phyloP scores from a whole-genome alignment of 1,139 yeast genomes.

The Blastobotrys raffinosifermentans region DNA sequence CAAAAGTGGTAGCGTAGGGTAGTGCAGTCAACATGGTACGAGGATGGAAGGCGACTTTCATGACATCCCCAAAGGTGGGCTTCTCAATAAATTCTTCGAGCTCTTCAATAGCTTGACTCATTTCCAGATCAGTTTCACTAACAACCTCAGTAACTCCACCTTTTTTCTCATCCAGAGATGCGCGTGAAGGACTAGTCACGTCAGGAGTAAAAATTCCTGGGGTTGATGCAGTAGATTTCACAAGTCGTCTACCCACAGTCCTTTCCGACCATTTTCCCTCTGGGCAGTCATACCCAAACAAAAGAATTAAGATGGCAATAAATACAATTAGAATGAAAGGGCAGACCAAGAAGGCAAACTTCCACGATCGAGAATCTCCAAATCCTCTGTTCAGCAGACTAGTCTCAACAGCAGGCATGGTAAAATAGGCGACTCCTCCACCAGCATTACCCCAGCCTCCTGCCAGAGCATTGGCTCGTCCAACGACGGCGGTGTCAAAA shows the following conservation, averaged over 20 bases:
- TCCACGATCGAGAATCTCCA: constrained; percentile 28
- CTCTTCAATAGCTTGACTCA: constrained; percentile 13
- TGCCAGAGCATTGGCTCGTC: constrained; percentile 33
- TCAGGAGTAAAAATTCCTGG: background rate
- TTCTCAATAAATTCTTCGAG: constrained; percentile 26
- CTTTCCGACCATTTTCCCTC: constrained; percentile 33
- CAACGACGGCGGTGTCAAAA: constrained; percentile 32
- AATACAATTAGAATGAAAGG: constrained; percentile 29
- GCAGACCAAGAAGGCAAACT: constrained; percentile 30
- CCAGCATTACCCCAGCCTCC: constrained; percentile 38
- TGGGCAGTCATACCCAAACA: constrained; percentile 33
- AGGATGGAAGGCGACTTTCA: constrained; percentile 23
- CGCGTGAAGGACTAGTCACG: background rate
- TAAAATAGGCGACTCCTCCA: constrained; percentile 36
- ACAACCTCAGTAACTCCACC: background rate
- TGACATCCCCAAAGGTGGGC: constrained; percentile 23
- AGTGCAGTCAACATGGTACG: constrained; percentile 31
- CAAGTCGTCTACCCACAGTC: constrained; percentile 19
- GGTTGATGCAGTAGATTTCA: constrained; percentile 15
- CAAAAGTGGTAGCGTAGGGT: constrained; percentile 31
- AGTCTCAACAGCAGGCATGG: constrained; percentile 32
- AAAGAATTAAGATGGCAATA: constrained; percentile 24
- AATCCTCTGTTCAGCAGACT: constrained; percentile 25
- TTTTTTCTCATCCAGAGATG: background rate
- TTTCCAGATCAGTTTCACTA: background rate